A percentile compares a stretch with the other conserved stretches of the same genome.
Conservation (phyloP, 495 filamentous ascomycete species). For the Apodospora peruviana region DNA sequence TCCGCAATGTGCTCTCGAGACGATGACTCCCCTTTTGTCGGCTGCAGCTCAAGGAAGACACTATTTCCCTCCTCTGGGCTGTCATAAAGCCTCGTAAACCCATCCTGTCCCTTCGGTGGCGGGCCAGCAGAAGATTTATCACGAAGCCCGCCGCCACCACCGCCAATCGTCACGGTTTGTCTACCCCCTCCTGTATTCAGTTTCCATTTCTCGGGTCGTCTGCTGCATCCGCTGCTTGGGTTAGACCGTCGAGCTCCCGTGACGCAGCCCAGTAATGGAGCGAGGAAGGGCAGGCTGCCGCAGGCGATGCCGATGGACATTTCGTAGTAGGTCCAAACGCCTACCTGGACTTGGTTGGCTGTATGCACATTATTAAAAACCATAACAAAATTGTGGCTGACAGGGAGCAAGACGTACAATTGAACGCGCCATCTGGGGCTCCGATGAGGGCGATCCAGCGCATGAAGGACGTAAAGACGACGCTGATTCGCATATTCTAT, state of each 20-base stretch:
- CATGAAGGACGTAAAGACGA: slow-evolving; percentile 6
- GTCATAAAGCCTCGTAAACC: too few species aligned
- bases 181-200: too few species aligned
- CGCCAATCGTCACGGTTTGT: too few species aligned
- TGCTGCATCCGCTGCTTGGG: neutral
- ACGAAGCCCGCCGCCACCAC: too few species aligned
- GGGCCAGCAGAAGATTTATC: too few species aligned
- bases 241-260: slow-evolving; percentile 1
- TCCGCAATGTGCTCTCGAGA: too few species aligned
- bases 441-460: slow-evolving; percentile 9
- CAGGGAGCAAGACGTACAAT: neutral
- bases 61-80: too few species aligned
- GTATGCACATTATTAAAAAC: neutral
- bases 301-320: slow-evolving; percentile 16
- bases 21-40: too few species aligned
- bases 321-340: slow-evolving; percentile 16
- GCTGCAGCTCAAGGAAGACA: too few species aligned
- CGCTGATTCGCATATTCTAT: neutral
- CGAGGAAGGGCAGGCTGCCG: slow-evolving; percentile 15
- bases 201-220: neutral
- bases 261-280: slow-evolving; percentile 7
- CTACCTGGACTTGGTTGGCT: slow-evolving; percentile 8
- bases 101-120: too few species aligned
- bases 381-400: neutral
- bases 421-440: neutral